Base-by-base conservation (phyloP, 2,329 filamentous ascomycete species). In the Conoideocrella luteorostrata region DNA sequence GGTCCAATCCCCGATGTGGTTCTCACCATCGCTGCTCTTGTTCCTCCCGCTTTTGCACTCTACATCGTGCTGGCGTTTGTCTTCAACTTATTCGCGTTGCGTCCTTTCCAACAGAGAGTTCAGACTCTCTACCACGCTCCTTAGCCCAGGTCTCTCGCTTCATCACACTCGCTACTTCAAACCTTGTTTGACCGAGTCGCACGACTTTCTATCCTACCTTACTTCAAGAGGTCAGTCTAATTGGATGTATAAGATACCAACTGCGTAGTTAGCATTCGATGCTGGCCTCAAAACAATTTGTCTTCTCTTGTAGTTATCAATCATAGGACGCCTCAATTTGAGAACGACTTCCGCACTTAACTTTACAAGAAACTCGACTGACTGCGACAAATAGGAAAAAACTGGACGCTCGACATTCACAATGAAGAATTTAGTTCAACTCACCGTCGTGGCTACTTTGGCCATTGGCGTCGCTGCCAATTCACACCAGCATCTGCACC, bases 401-500 rank as follows among this genome's bases (percentile, higher is more conserved):
- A 43, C 9, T 10, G 24, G 7, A 43, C 33, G 7, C 9, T 23
- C 34, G n/a, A 45, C 22, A 29, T 12, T 33, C 24, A 24, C 34
- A 34, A 51, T 52, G 49, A 52, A 46, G 41, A 46, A 39, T 21
- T 30, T 51, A 48, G 51, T 72, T 52, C 67, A 68, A 45, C 61
- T 72, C 51, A 70, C 74, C 58, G 57, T 78, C 47, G 71, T 72
- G 65, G 76, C 74, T 46, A 68, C 73, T 32, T 53, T 78, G 43
- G 73, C 72, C 48, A 67, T 66, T 35, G 65, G 75, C 43, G 74
- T 69, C 45, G 69, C 71, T 40, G 82, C 82, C 23, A 74, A 81
- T 47, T 75, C 78, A 57, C 80, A 84, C 60, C 64, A 68, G 48
- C 80, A 83, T 60, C 72, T 72, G 47, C 80, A 78, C 51, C 64